Conservation (phyloP, 352 stramenopile genomes). For the Globisporangium perplexum region DNA sequence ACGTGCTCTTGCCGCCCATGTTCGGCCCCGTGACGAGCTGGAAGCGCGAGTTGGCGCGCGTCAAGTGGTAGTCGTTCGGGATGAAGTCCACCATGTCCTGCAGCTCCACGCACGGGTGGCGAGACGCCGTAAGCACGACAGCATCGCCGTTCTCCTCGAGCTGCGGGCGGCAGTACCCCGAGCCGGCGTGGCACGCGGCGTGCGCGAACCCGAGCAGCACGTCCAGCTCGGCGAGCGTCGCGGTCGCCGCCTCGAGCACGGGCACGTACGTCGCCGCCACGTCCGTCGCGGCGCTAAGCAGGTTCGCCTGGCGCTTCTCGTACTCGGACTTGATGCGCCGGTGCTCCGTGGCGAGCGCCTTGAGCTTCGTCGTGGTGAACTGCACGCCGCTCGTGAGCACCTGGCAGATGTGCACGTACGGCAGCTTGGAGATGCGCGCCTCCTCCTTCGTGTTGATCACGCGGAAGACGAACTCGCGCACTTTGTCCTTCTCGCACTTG, state of each 20-base stretch:
- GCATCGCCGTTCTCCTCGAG: conserved; percentile 53
- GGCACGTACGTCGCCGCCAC: conserved; percentile 95
- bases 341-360: conserved; percentile 81
- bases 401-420: conserved; percentile 89
- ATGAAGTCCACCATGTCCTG: conserved; percentile 97
- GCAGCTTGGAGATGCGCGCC: conserved; percentile 84
- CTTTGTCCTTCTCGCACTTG: conserved; percentile 92
- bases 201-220: conserved; percentile 94
- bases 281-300: conserved; percentile 92
- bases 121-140: conserved; percentile 74
- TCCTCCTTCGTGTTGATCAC: conserved; percentile 92
- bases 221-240: conserved; percentile 91
- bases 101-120: conserved; percentile 98
- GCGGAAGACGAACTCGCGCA: conserved; percentile 91
- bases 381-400: conserved; percentile 97
- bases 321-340: conserved; percentile 88
- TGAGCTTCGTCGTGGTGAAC: conserved; percentile 94
- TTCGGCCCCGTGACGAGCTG: conserved; percentile 98
- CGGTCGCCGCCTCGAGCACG: conserved; percentile 90
- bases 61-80: conserved; percentile 95
- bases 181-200: conserved; percentile 90
- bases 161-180: conserved; percentile 60
- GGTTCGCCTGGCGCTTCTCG: conserved; percentile 83
- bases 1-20: conserved; percentile 98
- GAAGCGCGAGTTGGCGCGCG: conserved; percentile 82